phyloP scores from a whole-genome alignment of 1,139 yeast genomes.

The Debaryomyces psychrophilus region DNA sequence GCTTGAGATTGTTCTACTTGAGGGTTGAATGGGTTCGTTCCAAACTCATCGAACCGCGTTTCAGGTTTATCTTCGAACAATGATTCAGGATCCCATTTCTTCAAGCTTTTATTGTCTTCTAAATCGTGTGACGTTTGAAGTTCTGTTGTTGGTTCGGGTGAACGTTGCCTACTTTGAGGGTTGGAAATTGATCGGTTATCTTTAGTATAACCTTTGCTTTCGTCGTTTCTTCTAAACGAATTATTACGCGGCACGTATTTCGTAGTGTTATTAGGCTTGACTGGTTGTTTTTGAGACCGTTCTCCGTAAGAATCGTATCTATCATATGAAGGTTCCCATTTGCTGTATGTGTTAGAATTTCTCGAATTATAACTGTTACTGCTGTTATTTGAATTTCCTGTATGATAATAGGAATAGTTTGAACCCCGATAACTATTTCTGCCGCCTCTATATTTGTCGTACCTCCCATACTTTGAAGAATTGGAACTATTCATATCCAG shows the following conservation, averaged over 20 bases:
- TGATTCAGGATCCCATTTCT: not conserved
- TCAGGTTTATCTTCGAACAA: constrained; percentile 12
- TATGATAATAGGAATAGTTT: constrained; percentile 2
- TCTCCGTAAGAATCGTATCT: constrained; percentile 21
- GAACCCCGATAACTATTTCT: constrained; percentile 2
- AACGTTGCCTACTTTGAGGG: not conserved
- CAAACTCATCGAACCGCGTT: constrained; percentile 9
- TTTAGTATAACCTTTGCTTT: not conserved
- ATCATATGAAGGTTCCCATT: constrained; percentile 11
- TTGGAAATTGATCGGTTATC: not conserved
- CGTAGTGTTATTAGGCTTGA: not conserved
- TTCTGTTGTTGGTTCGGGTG: not conserved
- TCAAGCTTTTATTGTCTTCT: not conserved
- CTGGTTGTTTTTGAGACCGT: constrained; percentile 8
- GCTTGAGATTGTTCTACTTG: not conserved
- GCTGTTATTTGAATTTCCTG: constrained; percentile 3
- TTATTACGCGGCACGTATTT: not conserved
- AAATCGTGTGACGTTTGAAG: not conserved
- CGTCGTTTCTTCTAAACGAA: not conserved
- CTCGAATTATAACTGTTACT: not conserved
- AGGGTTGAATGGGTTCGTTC: not conserved
- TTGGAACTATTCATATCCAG: constrained; percentile 9
- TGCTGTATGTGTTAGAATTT: not conserved
- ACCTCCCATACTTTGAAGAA: constrained; percentile 5
- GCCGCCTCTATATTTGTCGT: constrained; percentile 8